Conservation (phyloP, 2,329 filamentous ascomycete genomes). For the Cladosporium oxysporum region DNA sequence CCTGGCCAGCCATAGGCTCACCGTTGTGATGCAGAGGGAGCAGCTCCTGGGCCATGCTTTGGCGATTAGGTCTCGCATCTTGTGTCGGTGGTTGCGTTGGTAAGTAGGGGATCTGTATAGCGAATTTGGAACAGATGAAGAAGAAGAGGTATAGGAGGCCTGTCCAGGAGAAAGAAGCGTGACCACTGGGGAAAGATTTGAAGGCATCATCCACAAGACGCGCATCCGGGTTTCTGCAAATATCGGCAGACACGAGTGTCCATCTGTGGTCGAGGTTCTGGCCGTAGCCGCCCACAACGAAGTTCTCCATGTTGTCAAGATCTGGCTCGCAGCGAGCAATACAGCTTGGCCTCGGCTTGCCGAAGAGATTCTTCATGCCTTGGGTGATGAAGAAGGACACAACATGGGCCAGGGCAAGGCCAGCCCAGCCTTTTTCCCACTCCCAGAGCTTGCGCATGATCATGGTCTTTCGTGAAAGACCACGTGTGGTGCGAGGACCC, state of each 20-base stretch:
- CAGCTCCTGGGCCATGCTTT: slow-evolving; percentile 27
- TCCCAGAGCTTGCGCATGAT: slow-evolving; percentile 90
- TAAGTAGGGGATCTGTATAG: slow-evolving; percentile 71
- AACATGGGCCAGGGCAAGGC: slow-evolving; percentile 72
- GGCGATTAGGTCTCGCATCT: slow-evolving; percentile 6
- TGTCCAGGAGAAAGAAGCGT: slow-evolving; percentile 72
- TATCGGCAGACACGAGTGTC: slow-evolving; percentile 71
- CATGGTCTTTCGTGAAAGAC: slow-evolving; percentile 51
- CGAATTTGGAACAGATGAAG: slow-evolving; percentile 82
- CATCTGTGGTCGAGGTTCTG: slow-evolving; percentile 56
- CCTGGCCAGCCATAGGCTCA: slow-evolving; percentile 13
- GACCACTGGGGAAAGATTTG: slow-evolving; percentile 78
- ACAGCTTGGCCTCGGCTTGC: slow-evolving; percentile 65
- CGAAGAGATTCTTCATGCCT: slow-evolving; percentile 75
- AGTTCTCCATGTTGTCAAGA: slow-evolving; percentile 55
- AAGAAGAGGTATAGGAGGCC: slow-evolving; percentile 84
- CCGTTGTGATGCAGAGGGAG: slow-evolving; percentile 32
- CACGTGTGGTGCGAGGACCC: slow-evolving; percentile 60
- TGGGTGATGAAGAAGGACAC: slow-evolving; percentile 78
- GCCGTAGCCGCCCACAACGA: slow-evolving; percentile 66
- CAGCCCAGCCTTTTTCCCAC: slow-evolving; percentile 79
- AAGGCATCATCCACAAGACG: slow-evolving; percentile 75
- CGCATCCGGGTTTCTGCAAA: slow-evolving; percentile 69
- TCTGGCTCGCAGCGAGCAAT: slow-evolving; percentile 76
- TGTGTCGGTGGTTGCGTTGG: slow-evolving; percentile 46